Evolutionary conservation across 768 basidiomycete species (phyloP), one percentile per base, ranked within the genome.

Genomic region (Auriculariales sp.): DNA sequence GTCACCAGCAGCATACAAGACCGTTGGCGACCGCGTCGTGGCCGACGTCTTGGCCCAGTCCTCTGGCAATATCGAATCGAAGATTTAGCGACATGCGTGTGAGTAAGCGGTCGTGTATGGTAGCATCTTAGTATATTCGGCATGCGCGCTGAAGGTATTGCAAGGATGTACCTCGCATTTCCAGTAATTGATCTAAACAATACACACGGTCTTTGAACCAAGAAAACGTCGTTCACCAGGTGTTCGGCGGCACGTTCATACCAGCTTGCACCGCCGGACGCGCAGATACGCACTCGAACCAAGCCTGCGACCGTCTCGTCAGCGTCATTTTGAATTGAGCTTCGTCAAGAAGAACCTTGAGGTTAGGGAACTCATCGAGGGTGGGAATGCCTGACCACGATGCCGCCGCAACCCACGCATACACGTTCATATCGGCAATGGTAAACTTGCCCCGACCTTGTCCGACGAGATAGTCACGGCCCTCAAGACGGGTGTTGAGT

Each of bases 401-500:
- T 34, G 29, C 17, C 32, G 15, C 7, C 9, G 49, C 62, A 50
- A 54, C 79, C 83, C 83, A 88, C 3, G 82, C 69, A 50, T 74
- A 58, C 3, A 70, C 69, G 50, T 87, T 88, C 49, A 83, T 65
- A 57, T 88, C 86, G 6, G 84, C 90, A 46, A 91, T 63, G 35
- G 71, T 77, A 59, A 72, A 76, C 56, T 75, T 79, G 24, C 83
- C 85, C 49, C 68, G 68, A 0, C 76, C 81, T 11, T 78, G 66
- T 15, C 91, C 89, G 9, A 63, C 68, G 27, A 71, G 59, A 49
- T 58, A 71, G 3, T 69, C 69, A 24, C 63, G 48, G 25, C 59
- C 61, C 27, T 56, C 53, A 10, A 58, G 48, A 7, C 54, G 54
- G 15, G 52, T 47, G 28, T 55, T 53, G 28, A 58, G 53, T 3